Evolutionary conservation across 2,329 filamentous ascomycete species (phyloP).

Genomic region (Beauveria pseudobassiana): DNA sequence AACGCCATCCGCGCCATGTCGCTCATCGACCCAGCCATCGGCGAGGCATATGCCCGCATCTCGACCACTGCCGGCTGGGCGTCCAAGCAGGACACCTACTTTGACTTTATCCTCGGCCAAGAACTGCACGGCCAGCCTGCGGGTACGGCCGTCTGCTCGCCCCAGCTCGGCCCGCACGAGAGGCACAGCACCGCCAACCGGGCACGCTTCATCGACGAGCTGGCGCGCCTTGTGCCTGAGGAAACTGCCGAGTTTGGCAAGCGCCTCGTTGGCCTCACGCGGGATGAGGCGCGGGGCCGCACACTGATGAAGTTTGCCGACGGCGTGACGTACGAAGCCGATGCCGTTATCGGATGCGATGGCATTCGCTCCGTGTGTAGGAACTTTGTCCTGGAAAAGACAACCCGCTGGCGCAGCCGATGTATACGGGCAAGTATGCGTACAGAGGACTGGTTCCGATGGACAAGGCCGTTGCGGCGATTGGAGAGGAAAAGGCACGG

Average conservation of each 20-base stretch:
- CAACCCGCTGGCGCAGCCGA: slow-evolving; percentile 28
- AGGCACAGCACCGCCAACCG: slow-evolving; percentile 27
- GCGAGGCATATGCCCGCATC: slow-evolving; percentile 20
- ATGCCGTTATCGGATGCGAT: slow-evolving; percentile 51
- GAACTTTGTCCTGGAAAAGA: slow-evolving; percentile 36
- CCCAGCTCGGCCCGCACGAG: slow-evolving; percentile 15
- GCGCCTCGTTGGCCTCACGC: slow-evolving; percentile 24
- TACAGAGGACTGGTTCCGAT: slow-evolving; percentile 44
- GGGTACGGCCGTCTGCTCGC: not conserved
- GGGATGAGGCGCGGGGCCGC: slow-evolving; percentile 14
- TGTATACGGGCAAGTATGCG: slow-evolving; percentile 49
- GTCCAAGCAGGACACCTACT: slow-evolving; percentile 16
- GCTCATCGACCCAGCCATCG: slow-evolving; percentile 27
- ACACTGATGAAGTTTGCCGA: slow-evolving; percentile 30
- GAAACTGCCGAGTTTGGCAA: slow-evolving; percentile 27
- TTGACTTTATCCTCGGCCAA: slow-evolving; percentile 15
- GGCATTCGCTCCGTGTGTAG: slow-evolving; percentile 54
- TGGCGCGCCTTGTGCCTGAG: slow-evolving; percentile 30
- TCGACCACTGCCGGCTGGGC: slow-evolving; percentile 22
- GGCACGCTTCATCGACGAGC: slow-evolving; percentile 32
- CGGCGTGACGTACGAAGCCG: slow-evolving; percentile 29
- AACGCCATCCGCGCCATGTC: slow-evolving; percentile 37
- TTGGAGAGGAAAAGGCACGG: slow-evolving; percentile 32
- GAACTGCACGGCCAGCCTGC: not conserved
- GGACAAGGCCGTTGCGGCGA: slow-evolving; percentile 39